Percentiles rank a stretch among this genome's conserved stretches.
Conservation (phyloP, 1,284 basidiomycete species). For the Rhodofomes roseus region DNA sequence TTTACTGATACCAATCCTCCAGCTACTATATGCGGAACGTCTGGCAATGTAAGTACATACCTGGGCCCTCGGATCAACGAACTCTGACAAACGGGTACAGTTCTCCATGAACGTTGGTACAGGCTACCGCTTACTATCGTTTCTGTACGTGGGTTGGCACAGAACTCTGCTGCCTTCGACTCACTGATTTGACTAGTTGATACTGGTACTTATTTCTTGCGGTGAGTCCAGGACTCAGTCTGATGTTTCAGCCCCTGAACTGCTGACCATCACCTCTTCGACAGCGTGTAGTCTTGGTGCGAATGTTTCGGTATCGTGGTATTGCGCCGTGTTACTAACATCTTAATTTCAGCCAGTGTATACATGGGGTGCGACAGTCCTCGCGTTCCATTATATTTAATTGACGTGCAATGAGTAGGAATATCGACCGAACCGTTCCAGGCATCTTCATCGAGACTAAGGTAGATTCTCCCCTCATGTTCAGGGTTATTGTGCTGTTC, state of each 20-base stretch:
- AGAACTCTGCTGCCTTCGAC: too few relatives aligned
- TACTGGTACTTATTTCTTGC: neutral
- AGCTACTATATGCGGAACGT: conserved; percentile 5
- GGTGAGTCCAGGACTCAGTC: neutral
- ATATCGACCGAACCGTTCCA: neutral
- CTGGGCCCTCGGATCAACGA: neutral
- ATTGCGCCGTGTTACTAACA: too few relatives aligned
- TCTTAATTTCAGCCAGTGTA: neutral
- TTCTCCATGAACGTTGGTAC: neutral
- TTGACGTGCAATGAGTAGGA: neutral
- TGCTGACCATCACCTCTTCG: neutral
- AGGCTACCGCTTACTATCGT: neutral
- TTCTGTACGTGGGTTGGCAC: neutral
- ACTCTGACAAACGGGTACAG: neutral
- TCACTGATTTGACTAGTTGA: neutral
- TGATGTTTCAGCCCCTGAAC: too few relatives aligned
- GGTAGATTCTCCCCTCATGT: too few relatives aligned
- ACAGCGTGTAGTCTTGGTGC: conserved; percentile 1
- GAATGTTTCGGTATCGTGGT: too few relatives aligned
- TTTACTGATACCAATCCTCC: neutral
- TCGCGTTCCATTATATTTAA: neutral
- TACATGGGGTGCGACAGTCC: neutral
- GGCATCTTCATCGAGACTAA: neutral
- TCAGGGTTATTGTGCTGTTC: too few relatives aligned
- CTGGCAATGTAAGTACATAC: neutral